These are phyloP conservation scores for Candida silvicultrix DNA, from an alignment of 805 yeast genomes.

Conservation along the genomic window DNA sequence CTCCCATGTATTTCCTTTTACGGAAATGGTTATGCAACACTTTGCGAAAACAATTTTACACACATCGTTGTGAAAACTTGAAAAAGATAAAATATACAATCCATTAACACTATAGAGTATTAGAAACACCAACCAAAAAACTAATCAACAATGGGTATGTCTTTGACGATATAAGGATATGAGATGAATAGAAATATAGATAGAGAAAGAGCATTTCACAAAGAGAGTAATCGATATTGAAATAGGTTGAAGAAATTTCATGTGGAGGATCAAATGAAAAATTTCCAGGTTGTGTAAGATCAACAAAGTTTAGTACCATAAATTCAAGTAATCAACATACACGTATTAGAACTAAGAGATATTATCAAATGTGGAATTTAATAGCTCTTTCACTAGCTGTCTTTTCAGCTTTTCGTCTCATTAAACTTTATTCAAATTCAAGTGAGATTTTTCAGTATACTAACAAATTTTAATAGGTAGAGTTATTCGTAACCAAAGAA, in stretches of 20 bases:
- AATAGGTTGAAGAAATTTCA: background rate
- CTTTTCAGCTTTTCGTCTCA: background rate
- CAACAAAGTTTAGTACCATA: too few relatives aligned
- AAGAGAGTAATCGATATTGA: background rate
- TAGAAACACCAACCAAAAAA: slow-evolving; percentile 16
- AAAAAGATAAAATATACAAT: slow-evolving; percentile 14
- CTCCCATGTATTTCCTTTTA: background rate
- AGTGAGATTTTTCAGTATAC: background rate
- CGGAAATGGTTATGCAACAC: slow-evolving; percentile 13
- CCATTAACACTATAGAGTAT: slow-evolving; percentile 4
- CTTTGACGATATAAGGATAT: background rate
- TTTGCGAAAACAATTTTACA: slow-evolving; percentile 5
- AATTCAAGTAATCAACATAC: background rate
- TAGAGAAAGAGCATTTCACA: background rate
- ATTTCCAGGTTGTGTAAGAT: too few relatives aligned
- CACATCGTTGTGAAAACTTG: slow-evolving; percentile 10
- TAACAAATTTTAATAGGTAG: slow-evolving; percentile 55
- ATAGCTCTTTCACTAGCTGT: background rate
- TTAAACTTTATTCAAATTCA: too few relatives aligned
- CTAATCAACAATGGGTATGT: slow-evolving; percentile 26
- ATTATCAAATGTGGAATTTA: background rate
- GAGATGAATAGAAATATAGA: background rate
- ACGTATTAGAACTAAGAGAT: background rate
- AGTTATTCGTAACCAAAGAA: slow-evolving; percentile 99
- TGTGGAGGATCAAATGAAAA: background rate